Base-by-base conservation (phyloP, 2,329 filamentous ascomycete genomes). In the Pestalotiopsis sp. region DNA sequence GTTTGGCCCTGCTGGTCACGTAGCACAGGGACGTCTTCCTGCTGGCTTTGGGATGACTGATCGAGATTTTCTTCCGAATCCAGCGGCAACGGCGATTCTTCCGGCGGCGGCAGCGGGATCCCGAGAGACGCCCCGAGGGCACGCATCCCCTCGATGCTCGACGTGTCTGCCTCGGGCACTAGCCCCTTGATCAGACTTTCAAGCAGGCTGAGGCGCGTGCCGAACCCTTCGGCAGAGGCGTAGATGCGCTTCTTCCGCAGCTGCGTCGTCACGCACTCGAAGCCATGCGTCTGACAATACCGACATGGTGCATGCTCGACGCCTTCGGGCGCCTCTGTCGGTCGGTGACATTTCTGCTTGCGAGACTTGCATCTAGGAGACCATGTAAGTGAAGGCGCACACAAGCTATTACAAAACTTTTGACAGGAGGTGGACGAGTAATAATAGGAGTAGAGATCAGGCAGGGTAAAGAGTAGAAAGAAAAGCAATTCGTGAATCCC, bases 111-210 rank as follows among this genome's bases (percentile, higher is more conserved):
- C 39, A 83, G 70, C 6, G 79, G 74, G 17, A 84, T 82, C 36
- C 81, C 81, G 36, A 83, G 76, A 61, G 79, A 80, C 25, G 67
- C 68, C 13, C 77, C 81, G 68, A 83, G 72, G 69, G 78, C 76
- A 56, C 78, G 78, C 80, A 84, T 76, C 69, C 80, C 76, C n/a
- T 82, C 79, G 65, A 80, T 72, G 67, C 75, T 82, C n/a, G 80
- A 79, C 36, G 81, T 73, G 61, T 84, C 80, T 52, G 81, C 81
- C 58, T 82, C 81, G 5, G 81, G 81, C 13, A 84, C 72, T 56
- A 84, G 74, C 3, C 82, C 81, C 71, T 82, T 82, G 61, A 84
- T 81, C 45, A 84, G 77, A 58, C 81, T 78, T 71, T 84, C 82
- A 11, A 84, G 77, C 64, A 83, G 74, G 6, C 78, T 77, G 65